phyloP scores from a whole-genome alignment of 176 grass and related monocot genomes.

The Dendrocalamus sinicus region DNA sequence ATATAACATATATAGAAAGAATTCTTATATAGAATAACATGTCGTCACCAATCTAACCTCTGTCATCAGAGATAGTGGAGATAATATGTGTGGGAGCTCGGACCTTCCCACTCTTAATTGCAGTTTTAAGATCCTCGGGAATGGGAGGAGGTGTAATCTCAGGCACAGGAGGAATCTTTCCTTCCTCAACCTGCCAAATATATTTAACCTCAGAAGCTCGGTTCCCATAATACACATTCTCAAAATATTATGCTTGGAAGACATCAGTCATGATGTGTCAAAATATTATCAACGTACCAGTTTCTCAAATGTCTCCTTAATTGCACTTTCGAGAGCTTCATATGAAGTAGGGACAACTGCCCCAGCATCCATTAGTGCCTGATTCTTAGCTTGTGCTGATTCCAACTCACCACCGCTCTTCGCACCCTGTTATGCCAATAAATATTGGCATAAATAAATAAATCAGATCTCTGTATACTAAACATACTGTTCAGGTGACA shows the following conservation, averaged over 20 bases:
- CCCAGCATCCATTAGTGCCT: conserved; percentile 87
- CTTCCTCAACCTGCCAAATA: conserved; percentile 75
- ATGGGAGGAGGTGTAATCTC: conserved; percentile 92
- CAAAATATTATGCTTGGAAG: background rate
- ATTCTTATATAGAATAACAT: conserved; percentile 26
- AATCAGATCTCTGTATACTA: conserved; percentile 2
- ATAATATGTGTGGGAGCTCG: conserved; percentile 98
- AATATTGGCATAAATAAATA: conserved; percentile 37
- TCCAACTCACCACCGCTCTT: conserved; percentile 98
- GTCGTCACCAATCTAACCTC: conserved; percentile 72
- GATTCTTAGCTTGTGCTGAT: conserved; percentile 96
- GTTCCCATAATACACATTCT: background rate
- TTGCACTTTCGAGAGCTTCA: conserved; percentile 87
- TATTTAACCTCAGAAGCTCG: conserved; percentile 22
- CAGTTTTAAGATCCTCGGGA: conserved; percentile 93
- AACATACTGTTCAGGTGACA: conserved; percentile 37
- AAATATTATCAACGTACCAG: conserved; percentile 55
- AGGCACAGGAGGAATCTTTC: conserved; percentile 77
- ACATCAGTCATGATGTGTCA: background rate
- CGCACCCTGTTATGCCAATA: conserved; percentile 68
- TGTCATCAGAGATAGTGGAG: conserved; percentile 99
- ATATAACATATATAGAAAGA: conserved; percentile 23
- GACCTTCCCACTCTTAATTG: conserved; percentile 98
- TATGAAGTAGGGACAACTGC: conserved; percentile 96
- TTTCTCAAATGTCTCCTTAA: conserved; percentile 91